Evolutionary conservation across 257 asterid species (phyloP).

Genomic region (Forsythia viridissima): DNA sequence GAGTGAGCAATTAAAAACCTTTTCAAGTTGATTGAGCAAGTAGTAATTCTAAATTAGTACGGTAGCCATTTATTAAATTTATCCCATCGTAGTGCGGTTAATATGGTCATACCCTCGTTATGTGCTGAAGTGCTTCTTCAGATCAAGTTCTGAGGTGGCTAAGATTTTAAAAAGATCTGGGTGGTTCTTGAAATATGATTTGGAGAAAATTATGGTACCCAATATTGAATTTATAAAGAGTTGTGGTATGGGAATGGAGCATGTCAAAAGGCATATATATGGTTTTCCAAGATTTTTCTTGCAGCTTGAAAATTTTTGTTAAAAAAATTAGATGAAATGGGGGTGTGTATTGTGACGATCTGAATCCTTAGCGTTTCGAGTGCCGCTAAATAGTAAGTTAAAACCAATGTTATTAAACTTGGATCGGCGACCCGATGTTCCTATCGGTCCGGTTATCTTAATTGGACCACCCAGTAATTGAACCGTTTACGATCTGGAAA

Average conservation of each 20-base stretch:
- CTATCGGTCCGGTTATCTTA: no score
- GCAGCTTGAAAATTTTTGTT: slow-evolving; percentile 25
- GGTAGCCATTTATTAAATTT: no score
- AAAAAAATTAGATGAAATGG: slow-evolving; percentile 29
- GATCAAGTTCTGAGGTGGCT: slow-evolving; percentile 29
- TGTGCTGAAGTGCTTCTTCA: slow-evolving; percentile 17
- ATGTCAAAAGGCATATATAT: slow-evolving; percentile 1
- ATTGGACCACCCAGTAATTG: no score
- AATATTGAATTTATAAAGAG: slow-evolving; percentile 36
- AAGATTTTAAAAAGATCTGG: slow-evolving; percentile 22
- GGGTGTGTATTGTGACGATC: not conserved
- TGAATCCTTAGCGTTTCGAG: no score
- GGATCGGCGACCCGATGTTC: no score
- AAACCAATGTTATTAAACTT: no score
- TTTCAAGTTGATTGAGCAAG: no score
- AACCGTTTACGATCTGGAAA: no score
- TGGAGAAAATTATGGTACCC: slow-evolving; percentile 31
- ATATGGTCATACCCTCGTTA: slow-evolving; percentile 24
- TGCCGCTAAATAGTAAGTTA: no score
- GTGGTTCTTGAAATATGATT: slow-evolving; percentile 15
- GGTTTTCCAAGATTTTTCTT: slow-evolving; percentile 29
- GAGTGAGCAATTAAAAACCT: no score
- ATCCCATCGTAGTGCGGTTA: slow-evolving; percentile 14
- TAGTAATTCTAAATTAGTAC: no score
- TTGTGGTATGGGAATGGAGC: slow-evolving; percentile 32